A percentile compares a stretch with the other conserved stretches of the same genome.
These are phyloP conservation scores for Metschnikowia proteae DNA, from an alignment of 805 yeast genomes.

Conservation along the genomic window DNA sequence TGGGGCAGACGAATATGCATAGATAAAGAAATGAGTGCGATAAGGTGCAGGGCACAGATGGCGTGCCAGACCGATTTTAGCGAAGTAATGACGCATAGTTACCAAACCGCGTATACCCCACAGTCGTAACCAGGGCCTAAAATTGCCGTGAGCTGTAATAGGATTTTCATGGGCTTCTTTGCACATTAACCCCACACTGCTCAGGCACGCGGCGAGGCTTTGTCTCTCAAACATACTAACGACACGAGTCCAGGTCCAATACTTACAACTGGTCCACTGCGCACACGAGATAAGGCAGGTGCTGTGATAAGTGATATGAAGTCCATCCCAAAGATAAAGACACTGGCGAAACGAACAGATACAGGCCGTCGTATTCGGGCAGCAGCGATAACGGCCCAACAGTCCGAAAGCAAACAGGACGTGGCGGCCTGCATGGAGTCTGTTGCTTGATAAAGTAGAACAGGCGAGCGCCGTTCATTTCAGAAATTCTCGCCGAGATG, in stretches of 20 bases:
- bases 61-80: neutral
- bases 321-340: neutral
- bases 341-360: neutral
- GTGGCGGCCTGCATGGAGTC: neutral
- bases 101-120: conserved; percentile 3
- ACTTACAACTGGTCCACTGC: neutral
- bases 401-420: neutral
- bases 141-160: neutral
- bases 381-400: neutral
- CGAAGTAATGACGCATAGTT: neutral
- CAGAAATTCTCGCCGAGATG: conserved; percentile 3
- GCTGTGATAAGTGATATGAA: neutral
- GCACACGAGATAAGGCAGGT: neutral
- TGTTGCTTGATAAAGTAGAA: neutral
- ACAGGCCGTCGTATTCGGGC: neutral
- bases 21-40: conserved; percentile 6
- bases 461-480: neutral
- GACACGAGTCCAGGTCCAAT: neutral
- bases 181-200: neutral
- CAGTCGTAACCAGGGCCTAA: neutral
- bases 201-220: neutral
- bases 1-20: neutral
- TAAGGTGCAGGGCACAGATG: conserved; percentile 2
- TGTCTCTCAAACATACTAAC: neutral
- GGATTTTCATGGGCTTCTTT: neutral